A percentile compares a stretch with the other conserved stretches of the same genome.
phyloP scores from a whole-genome alignment of 148 eudicot genomes.

The Rhododendron ferrugineum region DNA sequence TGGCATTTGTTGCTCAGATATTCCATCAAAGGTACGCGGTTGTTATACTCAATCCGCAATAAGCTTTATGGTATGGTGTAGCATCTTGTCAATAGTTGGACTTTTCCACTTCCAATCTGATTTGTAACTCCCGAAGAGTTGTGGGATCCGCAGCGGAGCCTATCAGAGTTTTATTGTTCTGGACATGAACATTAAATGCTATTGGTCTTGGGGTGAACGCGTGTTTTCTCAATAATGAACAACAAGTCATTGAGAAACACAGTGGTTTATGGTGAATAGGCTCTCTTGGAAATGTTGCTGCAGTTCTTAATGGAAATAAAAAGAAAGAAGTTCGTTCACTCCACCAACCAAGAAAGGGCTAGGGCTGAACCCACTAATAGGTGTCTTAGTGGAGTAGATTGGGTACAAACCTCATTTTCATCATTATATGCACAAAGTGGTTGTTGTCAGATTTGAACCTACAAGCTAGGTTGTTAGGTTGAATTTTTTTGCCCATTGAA shows the following conservation, averaged over 20 bases:
- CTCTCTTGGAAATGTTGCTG: background rate
- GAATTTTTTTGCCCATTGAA: background rate
- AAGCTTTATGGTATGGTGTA: background rate
- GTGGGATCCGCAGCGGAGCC: background rate
- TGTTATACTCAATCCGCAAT: background rate
- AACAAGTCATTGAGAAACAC: background rate
- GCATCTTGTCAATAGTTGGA: background rate
- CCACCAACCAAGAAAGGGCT: background rate
- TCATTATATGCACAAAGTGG: background rate
- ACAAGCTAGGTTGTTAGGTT: background rate
- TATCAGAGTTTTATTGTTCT: background rate
- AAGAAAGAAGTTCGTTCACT: background rate
- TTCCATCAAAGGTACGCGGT: slow-evolving; percentile 57
- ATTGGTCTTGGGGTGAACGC: background rate
- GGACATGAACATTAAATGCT: background rate
- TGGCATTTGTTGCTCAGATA: slow-evolving; percentile 85
- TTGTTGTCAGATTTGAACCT: background rate
- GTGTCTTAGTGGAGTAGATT: background rate
- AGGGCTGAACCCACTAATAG: background rate
- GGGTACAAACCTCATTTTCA: background rate
- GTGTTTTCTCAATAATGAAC: background rate
- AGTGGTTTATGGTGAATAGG: background rate
- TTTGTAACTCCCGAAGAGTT: background rate
- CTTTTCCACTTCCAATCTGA: background rate
- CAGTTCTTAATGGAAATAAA: background rate